These are phyloP conservation scores for Eucalyptus regnans DNA, from an alignment of 345 rosid genomes.

Conservation along the genomic window DNA sequence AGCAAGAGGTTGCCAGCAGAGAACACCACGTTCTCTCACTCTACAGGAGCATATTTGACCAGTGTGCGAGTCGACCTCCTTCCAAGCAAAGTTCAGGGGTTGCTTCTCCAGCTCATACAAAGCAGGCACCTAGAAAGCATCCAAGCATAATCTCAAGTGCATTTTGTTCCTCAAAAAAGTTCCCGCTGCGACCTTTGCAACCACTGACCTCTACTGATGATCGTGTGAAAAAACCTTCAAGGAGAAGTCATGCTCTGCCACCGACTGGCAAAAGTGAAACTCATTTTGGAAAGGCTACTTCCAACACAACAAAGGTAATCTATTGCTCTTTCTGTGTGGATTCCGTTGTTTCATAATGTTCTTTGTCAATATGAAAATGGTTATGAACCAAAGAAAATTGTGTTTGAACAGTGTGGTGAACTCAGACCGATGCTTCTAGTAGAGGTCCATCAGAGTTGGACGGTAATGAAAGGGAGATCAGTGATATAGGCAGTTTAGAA, in stretches of 20 bases:
- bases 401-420: background rate
- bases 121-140: constrained; percentile 51
- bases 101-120: constrained; percentile 67
- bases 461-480: background rate
- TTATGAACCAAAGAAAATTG: background rate
- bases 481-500: background rate
- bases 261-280: constrained; percentile 13
- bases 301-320: constrained; percentile 32
- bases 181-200: constrained; percentile 50
- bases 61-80: constrained; percentile 40
- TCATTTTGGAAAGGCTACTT: constrained; percentile 22
- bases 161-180: constrained; percentile 72
- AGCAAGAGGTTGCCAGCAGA: constrained; percentile 73
- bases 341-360: background rate
- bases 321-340: background rate
- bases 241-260: constrained; percentile 17
- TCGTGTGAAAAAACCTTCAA: constrained; percentile 25
- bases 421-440: background rate
- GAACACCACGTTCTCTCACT: constrained; percentile 79
- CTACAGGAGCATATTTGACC: constrained; percentile 62
- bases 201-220: constrained; percentile 34
- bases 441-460: background rate
- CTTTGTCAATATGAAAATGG: background rate
- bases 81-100: constrained; percentile 46
- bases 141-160: constrained; percentile 75